These are phyloP conservation scores for Lentinula edodes DNA, from an alignment of 768 basidiomycete genomes.

Conservation along the genomic window DNA sequence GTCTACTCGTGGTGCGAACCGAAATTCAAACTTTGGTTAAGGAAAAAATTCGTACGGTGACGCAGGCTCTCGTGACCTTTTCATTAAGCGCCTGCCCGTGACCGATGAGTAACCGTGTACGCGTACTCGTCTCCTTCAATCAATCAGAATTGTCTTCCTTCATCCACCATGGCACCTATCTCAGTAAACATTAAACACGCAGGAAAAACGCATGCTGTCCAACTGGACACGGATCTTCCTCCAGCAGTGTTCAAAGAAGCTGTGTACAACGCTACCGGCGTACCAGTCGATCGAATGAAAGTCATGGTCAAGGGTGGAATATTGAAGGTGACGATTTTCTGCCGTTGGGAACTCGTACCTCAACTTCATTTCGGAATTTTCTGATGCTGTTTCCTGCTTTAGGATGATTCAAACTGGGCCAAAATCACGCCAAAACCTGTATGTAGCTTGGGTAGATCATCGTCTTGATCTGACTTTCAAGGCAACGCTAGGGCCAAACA, in stretches of 20 bases:
- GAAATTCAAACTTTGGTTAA: too few species aligned
- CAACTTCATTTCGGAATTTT: neutral
- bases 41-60: neutral
- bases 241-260: constrained; percentile 76
- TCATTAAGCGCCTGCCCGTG: neutral
- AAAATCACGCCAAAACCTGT: constrained; percentile 83
- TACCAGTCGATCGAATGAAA: constrained; percentile 92
- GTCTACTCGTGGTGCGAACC: too few species aligned
- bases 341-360: neutral
- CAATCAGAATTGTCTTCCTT: neutral
- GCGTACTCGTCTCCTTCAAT: neutral
- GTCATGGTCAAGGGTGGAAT: constrained; percentile 93
- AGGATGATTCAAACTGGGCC: constrained; percentile 87
- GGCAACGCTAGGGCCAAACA: constrained; percentile 61
- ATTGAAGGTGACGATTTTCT: constrained; percentile 58
- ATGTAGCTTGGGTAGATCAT: constrained; percentile 18
- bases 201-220: constrained; percentile 68
- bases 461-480: neutral
- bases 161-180: constrained; percentile 51
- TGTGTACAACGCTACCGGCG: constrained; percentile 76
- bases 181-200: constrained; percentile 87
- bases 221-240: constrained; percentile 68
- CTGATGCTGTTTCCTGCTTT: neutral
- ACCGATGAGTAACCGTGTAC: neutral
- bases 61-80: neutral